Conservation (phyloP, 345 rosid species). For the Bruguiera sexangula region DNA sequence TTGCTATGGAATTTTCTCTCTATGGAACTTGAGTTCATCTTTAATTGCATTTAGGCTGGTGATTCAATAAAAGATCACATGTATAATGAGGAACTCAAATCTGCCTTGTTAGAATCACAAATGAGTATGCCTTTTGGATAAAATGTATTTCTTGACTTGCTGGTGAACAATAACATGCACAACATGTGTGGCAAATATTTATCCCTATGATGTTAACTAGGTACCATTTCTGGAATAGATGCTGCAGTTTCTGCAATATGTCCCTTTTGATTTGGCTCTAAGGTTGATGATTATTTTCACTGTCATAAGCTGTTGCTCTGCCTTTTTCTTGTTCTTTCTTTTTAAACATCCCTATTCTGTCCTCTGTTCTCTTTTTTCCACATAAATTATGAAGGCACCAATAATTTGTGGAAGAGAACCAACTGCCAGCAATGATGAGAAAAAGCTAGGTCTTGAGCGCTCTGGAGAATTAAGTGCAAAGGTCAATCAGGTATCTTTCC, state of each 20-base stretch:
- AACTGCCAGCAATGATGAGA: conserved; percentile 77
- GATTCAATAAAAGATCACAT: too few species aligned
- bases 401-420: conserved; percentile 98
- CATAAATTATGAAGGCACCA: conserved; percentile 55
- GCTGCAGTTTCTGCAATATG: neutral
- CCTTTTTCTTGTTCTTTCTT: neutral
- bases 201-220: too few species aligned
- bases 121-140: too few species aligned
- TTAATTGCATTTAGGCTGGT: too few species aligned
- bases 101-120: too few species aligned
- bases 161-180: too few species aligned
- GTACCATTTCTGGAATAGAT: neutral
- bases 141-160: too few species aligned
- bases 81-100: too few species aligned
- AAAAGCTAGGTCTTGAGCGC: conserved; percentile 72
- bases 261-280: conserved; percentile 1
- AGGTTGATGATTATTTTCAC: neutral
- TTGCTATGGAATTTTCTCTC: neutral
- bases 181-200: too few species aligned
- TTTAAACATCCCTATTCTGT: conserved; percentile 1
- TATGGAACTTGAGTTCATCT: too few species aligned
- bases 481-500: conserved; percentile 81
- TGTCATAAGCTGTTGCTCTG: neutral
- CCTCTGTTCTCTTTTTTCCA: conserved; percentile 3
- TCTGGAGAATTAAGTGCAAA: conserved; percentile 84